Base-by-base conservation (phyloP, 2,329 filamentous ascomycete species). In the Fusarium compactum region DNA sequence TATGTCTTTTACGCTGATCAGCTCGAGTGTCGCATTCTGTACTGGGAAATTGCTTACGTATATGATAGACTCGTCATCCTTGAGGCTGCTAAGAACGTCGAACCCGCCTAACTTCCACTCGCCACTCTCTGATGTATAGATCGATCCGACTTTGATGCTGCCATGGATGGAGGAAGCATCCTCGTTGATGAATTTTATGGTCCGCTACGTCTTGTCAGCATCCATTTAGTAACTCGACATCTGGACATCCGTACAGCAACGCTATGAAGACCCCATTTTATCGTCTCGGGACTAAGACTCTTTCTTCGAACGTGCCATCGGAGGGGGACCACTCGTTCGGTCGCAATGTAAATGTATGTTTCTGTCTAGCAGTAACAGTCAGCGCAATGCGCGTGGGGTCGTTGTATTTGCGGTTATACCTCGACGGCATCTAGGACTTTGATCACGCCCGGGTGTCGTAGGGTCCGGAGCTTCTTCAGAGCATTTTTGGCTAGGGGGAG, bases 31-130 rank as follows among this genome's bases (percentile, higher is more conserved):
- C 11, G 11, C 24, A 18, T 45, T 8, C 9, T 5, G 20, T 30
- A 14, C 18, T 6, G 10, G 8, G 22, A 9, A 32, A 7, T 8
- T 11, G 70, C 79, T 62, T 32, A 93, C 91, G 78, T 97, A 98
- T 76, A 99, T 95, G 50, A 97, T 86, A 12, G 95, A 94, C 74
- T 98, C 94, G 67, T 98, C 95, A 61, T 98, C 96, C 76, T 98
- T 98, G 82, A 98, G 91, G 40, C 92, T 98, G 81, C 95, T 98
- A 63, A 98, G 81, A 8, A 97, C 88, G 72, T 99, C 96, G 73
- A 99, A 97, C 1, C 96, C 96, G 22, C 92, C 95, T 3, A 99
- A 84, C 77, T 97, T 98, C 96, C 96, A 99, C 82, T 99, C 96
- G 62, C 96, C 96, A 77, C 96, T 98, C 78, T 98, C 95, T 65